Evolutionary conservation across 805 yeast genomes (phyloP), one percentile per base, ranked within the genome.

Genomic region (Starmerella stellata): DNA sequence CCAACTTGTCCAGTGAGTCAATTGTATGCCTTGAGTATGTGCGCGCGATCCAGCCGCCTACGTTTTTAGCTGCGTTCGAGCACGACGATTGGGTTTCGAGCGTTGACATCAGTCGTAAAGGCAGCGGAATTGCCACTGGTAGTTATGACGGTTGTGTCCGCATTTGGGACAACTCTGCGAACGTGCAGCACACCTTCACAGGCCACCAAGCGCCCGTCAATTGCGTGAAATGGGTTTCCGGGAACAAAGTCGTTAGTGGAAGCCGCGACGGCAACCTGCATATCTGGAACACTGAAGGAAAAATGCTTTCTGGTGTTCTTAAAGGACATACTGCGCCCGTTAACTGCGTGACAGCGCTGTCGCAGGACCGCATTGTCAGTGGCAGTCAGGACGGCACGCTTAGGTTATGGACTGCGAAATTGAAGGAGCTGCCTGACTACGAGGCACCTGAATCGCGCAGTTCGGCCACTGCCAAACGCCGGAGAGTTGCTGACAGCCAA

Each of bases 11-110:
- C 2, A 68, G 75, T 21, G 98, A 90, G 65, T 70, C 79, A 1
- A 71, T 75, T 38, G 57, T 90, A 44, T 73, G 73, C 21, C 62
- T 90, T 35, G 98, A 90, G 55, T 90, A 90, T 62, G 81, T 94
- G 11, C 69, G 93, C 48, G 83, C 95, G 1, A 77, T 83, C 29
- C 68, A 87, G 37, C 98, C 98, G 16, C 98, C 98, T n/a, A 74
- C 87, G 20, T 85, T 72, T 53, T 63, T 83, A 46, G 82, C 92
- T 2, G 75, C 93, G 34, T 90, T 77, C 59, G 72, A 74, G 53
- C 83, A 87, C 53, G 94, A 87, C 45, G 98, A 90, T 59, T 90
- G 98, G 98, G 72, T 90, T 19, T 80, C 94, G 18, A 69, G 92
- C 1, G 66, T 78, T 20, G 72, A 72, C 52, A 57, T 75, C 49